Base-by-base conservation (phyloP, 306 rosid species). In the Ziziphus jujuba region DNA sequence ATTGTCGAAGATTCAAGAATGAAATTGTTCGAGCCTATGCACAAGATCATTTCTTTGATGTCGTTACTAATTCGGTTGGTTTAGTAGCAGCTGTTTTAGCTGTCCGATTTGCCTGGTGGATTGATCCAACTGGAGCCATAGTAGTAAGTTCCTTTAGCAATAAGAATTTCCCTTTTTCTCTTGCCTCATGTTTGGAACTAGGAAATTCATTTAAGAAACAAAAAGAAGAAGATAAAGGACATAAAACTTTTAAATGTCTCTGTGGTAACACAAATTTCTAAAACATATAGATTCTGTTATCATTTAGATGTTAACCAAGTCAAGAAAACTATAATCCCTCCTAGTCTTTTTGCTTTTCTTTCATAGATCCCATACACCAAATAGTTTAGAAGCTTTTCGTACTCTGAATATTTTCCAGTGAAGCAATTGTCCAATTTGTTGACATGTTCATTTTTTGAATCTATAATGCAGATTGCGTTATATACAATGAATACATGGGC, bases 91-190 rank as follows among this genome's bases (percentile, higher is more conserved):
- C 97, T 25, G 83, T 85, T 12, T 80, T 90, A 16, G 91, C 97
- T 54, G 79, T 70, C 79, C 82, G 73, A 65, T 82, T 56, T 69
- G 0, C 3, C 50, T 87, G 91, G 91, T 87, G 95, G 97, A 80
- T 87, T 72, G 97, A 90, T 75, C 95, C 97, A 48, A 2, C 71
- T 17, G 97, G 97, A 74, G 97, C 95, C 72, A 86, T 90, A 63
- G 13, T 90, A 21, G 96, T 87, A 65, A 89, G 96, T 80, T 76
- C 56, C 10, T 52, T 19, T 24, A 5, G 31, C 52, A 25, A 3
- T 5, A 63, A 19, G 17, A 15, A 5, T 49, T 59, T 66, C 20
- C 55, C 51, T 47, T 10, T 47, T 47, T 10, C 16, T 47, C 19
- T 11, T 47, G 51, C 51, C 13, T 17, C 6, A 44, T 44, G 49